Percentiles rank a stretch among this genome's conserved stretches.
These are phyloP conservation scores for Aspergillus uvarum DNA, from an alignment of 2,329 filamentous ascomycete genomes.

Conservation along the genomic window DNA sequence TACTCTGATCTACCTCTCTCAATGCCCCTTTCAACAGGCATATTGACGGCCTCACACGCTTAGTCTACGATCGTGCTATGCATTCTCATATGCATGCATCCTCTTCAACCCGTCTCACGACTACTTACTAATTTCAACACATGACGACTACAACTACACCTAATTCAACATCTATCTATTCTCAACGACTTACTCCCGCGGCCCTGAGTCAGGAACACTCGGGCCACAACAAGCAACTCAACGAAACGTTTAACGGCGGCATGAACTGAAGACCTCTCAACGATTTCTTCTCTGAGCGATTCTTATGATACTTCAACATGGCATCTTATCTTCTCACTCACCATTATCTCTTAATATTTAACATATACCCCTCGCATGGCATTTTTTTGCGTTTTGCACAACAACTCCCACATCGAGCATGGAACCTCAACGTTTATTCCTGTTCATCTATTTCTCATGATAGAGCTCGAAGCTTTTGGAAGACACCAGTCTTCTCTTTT, in stretches of 20 bases:
- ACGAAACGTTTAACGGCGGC: conserved; percentile 38
- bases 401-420: conserved; percentile 11
- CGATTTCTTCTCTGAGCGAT: conserved; percentile 43
- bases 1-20: neutral
- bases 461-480: conserved; percentile 9
- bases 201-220: conserved; percentile 6
- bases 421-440: conserved; percentile 21
- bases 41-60: conserved; percentile 10
- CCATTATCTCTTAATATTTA: neutral
- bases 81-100: neutral
- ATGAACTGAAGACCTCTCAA: conserved; percentile 44
- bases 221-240: conserved; percentile 7
- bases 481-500: neutral
- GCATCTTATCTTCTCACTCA: conserved; percentile 22
- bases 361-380: conserved; percentile 35
- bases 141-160: conserved; percentile 13
- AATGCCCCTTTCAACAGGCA: neutral
- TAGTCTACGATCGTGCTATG: conserved; percentile 10
- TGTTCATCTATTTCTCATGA: conserved; percentile 12
- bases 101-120: conserved; percentile 16
- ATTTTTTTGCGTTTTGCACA: conserved; percentile 21
- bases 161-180: conserved; percentile 38
- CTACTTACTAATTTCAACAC: conserved; percentile 18
- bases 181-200: conserved; percentile 36
- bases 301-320: conserved; percentile 39